These are phyloP conservation scores for Citropsis articulata DNA, from an alignment of 345 rosid species.

Conservation along the genomic window DNA sequence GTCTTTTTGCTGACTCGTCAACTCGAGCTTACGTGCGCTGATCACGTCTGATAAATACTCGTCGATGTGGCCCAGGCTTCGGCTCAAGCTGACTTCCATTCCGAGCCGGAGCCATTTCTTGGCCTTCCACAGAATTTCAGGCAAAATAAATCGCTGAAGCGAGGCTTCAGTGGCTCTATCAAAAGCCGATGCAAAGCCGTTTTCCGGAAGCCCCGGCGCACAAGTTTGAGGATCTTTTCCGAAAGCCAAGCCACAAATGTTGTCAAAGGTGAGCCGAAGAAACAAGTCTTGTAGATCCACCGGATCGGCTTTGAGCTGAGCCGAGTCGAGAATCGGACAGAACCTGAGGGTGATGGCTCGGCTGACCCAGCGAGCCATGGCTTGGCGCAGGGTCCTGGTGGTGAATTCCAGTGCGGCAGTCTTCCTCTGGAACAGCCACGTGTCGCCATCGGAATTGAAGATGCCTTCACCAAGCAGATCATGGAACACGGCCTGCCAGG, in stretches of 20 bases:
- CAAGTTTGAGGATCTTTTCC: slow-evolving; percentile 96
- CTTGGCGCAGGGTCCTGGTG: slow-evolving; percentile 93
- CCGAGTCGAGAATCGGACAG: slow-evolving; percentile 62
- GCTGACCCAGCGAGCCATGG: slow-evolving; percentile 96
- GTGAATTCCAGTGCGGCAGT: slow-evolving; percentile 98
- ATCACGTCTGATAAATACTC: slow-evolving; percentile 69
- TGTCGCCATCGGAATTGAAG: slow-evolving; percentile 88
- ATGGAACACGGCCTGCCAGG: slow-evolving; percentile 95
- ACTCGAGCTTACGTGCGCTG: slow-evolving; percentile 62
- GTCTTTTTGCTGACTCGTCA: slow-evolving; percentile 44
- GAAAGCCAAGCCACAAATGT: slow-evolving; percentile 88
- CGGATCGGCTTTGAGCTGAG: slow-evolving; percentile 45
- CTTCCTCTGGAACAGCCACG: slow-evolving; percentile 94
- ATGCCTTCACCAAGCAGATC: slow-evolving; percentile 92
- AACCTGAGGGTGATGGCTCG: slow-evolving; percentile 70
- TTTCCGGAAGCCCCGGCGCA: slow-evolving; percentile 63
- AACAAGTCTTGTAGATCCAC: slow-evolving; percentile 84
- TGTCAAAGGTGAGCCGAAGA: slow-evolving; percentile 93
- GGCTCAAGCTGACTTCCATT: slow-evolving; percentile 75
- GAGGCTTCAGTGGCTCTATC: slow-evolving; percentile 93
- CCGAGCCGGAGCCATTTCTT: slow-evolving; percentile 79
- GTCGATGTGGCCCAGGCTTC: slow-evolving; percentile 68
- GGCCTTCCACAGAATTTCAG: slow-evolving; percentile 77
- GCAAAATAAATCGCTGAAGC: slow-evolving; percentile 83
- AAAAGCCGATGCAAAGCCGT: slow-evolving; percentile 73